A percentile compares a stretch with the other conserved stretches of the same genome.
Conservation (phyloP, 345 rosid species). For the Clausena lansium region DNA sequence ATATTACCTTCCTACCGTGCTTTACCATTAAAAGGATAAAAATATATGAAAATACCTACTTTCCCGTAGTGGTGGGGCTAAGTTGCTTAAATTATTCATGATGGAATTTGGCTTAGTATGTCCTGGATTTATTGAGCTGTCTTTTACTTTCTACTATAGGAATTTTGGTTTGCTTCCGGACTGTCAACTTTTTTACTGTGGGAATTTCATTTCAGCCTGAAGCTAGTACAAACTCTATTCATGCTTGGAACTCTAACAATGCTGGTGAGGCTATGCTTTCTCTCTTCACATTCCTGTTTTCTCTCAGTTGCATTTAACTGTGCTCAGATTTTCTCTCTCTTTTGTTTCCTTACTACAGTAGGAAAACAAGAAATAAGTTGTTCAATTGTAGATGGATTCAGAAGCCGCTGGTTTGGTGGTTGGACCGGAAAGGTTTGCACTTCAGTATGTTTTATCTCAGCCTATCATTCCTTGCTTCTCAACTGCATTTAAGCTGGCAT, state of each 20-base stretch:
- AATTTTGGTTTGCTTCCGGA: conserved; percentile 10
- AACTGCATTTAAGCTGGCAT: background rate
- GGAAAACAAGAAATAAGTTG: conserved; percentile 13
- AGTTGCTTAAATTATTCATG: background rate
- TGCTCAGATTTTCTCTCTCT: background rate
- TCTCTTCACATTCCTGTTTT: background rate
- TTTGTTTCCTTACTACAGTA: conserved; percentile 19
- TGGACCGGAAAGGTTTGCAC: conserved; percentile 38
- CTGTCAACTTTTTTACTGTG: conserved; percentile 14
- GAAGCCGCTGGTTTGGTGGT: conserved; percentile 45
- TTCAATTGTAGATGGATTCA: conserved; percentile 22
- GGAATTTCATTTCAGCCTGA: conserved; percentile 27
- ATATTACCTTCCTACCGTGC: background rate
- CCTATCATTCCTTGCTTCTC: background rate
- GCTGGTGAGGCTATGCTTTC: conserved; percentile 28
- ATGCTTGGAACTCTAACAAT: conserved; percentile 17
- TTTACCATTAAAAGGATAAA: background rate
- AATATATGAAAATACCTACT: background rate
- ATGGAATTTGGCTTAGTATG: conserved; percentile 6
- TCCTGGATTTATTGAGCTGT: background rate
- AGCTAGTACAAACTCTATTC: conserved; percentile 16
- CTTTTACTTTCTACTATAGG: conserved; percentile 3
- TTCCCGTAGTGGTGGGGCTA: background rate
- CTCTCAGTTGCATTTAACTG: background rate
- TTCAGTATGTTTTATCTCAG: no score